Base-by-base conservation (phyloP, 139 green algal species). In the Klebsormidium nitens region DNA sequence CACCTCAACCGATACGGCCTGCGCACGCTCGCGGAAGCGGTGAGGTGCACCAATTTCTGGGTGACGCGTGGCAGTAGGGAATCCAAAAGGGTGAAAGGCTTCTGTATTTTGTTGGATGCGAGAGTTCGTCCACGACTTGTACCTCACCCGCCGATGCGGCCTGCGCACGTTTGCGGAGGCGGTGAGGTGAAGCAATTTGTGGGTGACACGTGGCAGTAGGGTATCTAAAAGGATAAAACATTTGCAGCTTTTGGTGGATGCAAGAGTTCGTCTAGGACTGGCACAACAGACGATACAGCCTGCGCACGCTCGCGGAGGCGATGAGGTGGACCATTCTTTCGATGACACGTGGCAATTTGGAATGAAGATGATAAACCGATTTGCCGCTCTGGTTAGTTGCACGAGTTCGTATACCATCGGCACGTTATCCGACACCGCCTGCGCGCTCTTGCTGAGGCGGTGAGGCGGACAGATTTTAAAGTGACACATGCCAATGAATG, bases 1-100 rank as follows among this genome's bases (percentile, higher is more conserved):
- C 84, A 89, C 71, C 48, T 85, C 47, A 82, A 76, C 44, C 65
- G 67, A n/a, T 89, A 83, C 63, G 84, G 84, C 1, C 74, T 89
- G 49, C 70, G 75, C 23, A 74, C 72, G 44, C 66, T 89, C 40
- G 84, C 84, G 23, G 84, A 89, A 64, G 42, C 36, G 42, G 42
- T 50, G 42, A 8, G 42, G n/a, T n/a, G n/a, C n/a, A n/a, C n/a
- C n/a, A n/a, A n/a, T n/a, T n/a, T n/a, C n/a, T 50, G 42, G 11
- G 42, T 8, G 42, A 50, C 42, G 42, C 11, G 14, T 50, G 42
- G 42, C 8, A 8, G 14, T 50, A 14, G 42, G 42, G 11, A 14
- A 26, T 26, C 11, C 8, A 50, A 26, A 50, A 50, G 11, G 11
- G 8, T 14, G 42, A 8, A 50, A 14, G 42, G 42, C 14, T 14